Evolutionary conservation across 1,284 basidiomycete species (phyloP).

Genomic region (Abortiporus biennis): DNA sequence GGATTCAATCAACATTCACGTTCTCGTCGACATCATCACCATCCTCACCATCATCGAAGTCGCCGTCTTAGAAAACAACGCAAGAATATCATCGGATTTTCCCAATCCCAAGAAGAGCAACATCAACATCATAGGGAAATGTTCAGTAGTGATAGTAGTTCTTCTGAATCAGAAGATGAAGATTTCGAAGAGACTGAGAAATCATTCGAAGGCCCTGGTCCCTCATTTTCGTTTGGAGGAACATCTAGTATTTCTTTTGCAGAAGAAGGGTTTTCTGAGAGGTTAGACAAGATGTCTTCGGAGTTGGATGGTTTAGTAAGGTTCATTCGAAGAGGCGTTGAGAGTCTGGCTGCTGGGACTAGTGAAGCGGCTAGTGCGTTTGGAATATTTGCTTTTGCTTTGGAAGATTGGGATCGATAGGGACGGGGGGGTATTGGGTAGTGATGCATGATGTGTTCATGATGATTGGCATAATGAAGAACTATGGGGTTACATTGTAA

Average conservation of each 20-base stretch:
- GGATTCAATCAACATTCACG: too few relatives aligned
- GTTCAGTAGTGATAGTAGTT: conserved; percentile 17
- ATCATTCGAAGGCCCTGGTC: conserved; percentile 16
- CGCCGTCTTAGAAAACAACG: conserved; percentile 46
- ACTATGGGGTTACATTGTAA: too few relatives aligned
- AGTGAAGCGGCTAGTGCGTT: conserved; percentile 57
- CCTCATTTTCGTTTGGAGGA: conserved; percentile 40
- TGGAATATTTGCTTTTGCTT: conserved; percentile 65
- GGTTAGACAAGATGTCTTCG: conserved; percentile 54
- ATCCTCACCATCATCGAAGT: conserved; percentile 61
- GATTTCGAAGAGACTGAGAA: conserved; percentile 21
- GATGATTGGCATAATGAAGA: too few relatives aligned
- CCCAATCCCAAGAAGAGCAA: conserved; percentile 26
- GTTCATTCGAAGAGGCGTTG: conserved; percentile 60
- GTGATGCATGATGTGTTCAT: too few relatives aligned
- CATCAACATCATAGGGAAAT: too few relatives aligned
- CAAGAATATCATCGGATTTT: conserved; percentile 58
- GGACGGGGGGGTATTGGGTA: too few relatives aligned
- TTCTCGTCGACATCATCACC: too few relatives aligned
- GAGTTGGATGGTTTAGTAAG: conserved; percentile 69
- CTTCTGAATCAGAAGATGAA: conserved; percentile 41
- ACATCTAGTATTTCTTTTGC: conserved; percentile 28
- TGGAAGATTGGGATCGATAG: conserved; percentile 75
- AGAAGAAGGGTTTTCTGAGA: conserved; percentile 40
- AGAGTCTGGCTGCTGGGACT: conserved; percentile 49